Conservation (phyloP, 2,329 filamentous ascomycete genomes). For the Epichloe coenophiala region DNA sequence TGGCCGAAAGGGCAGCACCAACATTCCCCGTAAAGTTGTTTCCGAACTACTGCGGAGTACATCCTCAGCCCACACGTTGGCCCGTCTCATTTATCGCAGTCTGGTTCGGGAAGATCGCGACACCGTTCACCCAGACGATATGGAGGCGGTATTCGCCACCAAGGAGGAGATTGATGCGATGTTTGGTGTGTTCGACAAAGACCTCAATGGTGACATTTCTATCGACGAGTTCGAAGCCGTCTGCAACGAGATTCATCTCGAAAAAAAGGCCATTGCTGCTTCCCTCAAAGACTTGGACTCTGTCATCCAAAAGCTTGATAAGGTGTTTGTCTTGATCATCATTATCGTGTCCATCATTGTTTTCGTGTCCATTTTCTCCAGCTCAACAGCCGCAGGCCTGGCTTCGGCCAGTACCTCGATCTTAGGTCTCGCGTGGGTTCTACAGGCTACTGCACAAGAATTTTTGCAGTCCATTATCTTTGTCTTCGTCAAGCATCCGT, state of each 20-base stretch:
- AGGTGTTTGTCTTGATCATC: slow-evolving; percentile 81
- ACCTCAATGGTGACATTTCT: slow-evolving; percentile 91
- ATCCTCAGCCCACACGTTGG: slow-evolving; percentile 65
- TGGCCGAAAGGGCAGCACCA: slow-evolving; percentile 56
- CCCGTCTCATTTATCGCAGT: slow-evolving; percentile 76
- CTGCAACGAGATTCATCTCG: slow-evolving; percentile 85
- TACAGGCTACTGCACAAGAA: slow-evolving; percentile 85
- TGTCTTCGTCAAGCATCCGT: slow-evolving; percentile 94
- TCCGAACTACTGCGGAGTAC: slow-evolving; percentile 62
- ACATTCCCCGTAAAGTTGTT: slow-evolving; percentile 74
- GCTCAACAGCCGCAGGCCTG: slow-evolving; percentile 80
- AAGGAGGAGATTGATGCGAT: slow-evolving; percentile 80
- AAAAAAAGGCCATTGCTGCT: slow-evolving; percentile 89
- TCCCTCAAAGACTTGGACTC: slow-evolving; percentile 92
- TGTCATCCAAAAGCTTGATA: slow-evolving; percentile 79
- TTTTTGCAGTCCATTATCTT: slow-evolving; percentile 91
- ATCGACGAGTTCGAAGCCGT: slow-evolving; percentile 90
- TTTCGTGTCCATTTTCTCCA: slow-evolving; percentile 78
- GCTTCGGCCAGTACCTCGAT: slow-evolving; percentile 78
- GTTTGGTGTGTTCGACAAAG: slow-evolving; percentile 88
- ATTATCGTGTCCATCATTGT: slow-evolving; percentile 69
- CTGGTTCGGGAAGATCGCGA: slow-evolving; percentile 64
- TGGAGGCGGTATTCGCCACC: slow-evolving; percentile 65
- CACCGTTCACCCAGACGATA: slow-evolving; percentile 63
- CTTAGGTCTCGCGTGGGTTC: slow-evolving; percentile 84